phyloP scores from a whole-genome alignment of 768 basidiomycete genomes.

The Leccinum ochraceum region DNA sequence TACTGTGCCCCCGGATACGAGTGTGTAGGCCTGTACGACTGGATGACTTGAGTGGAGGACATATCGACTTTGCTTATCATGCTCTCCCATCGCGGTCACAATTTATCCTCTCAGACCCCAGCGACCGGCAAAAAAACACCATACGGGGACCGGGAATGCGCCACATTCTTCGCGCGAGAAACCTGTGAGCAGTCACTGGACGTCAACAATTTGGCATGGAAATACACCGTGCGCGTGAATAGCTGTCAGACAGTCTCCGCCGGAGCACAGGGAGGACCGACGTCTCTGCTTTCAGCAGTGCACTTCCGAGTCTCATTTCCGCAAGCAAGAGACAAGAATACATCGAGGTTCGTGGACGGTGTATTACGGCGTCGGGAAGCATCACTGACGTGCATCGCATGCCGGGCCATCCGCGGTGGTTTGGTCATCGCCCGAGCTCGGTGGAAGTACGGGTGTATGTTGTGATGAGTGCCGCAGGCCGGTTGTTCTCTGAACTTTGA shows the following conservation, averaged over 20 bases:
- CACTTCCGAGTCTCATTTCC: background rate
- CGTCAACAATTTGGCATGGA: background rate
- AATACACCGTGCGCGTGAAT: background rate
- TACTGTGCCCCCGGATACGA: slow-evolving; percentile 21
- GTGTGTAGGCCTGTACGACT: slow-evolving; percentile 13
- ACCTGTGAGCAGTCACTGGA: background rate
- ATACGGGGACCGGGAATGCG: background rate
- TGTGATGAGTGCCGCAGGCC: background rate
- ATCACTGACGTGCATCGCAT: background rate
- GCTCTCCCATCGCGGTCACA: background rate
- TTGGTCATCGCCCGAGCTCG: background rate
- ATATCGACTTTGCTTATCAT: background rate
- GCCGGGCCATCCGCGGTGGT: background rate
- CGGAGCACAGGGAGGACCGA: background rate
- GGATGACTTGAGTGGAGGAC: slow-evolving; percentile 1
- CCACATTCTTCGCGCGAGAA: background rate
- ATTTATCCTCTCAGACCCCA: background rate
- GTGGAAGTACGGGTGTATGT: background rate
- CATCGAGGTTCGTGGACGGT: background rate
- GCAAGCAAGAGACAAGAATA: background rate
- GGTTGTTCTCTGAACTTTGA: background rate
- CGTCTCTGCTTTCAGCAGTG: background rate
- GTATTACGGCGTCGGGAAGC: background rate
- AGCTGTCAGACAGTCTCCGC: too few species aligned
- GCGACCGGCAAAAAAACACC: background rate